phyloP scores from a whole-genome alignment of 129 eudicot genomes.

The Flaveria bidentis region DNA sequence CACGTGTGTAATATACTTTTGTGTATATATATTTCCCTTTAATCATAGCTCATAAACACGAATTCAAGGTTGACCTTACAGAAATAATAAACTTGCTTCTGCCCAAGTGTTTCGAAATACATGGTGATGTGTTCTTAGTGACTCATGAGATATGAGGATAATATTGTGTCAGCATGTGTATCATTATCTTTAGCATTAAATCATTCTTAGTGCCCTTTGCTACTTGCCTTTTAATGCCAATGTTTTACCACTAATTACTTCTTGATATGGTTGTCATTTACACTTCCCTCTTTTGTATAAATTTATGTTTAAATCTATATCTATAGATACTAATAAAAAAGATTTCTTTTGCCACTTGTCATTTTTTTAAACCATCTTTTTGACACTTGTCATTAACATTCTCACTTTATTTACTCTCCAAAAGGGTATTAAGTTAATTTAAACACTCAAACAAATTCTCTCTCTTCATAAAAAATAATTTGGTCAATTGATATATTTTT shows the following conservation, averaged over 20 bases:
- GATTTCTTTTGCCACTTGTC: too few species aligned
- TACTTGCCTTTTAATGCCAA: neutral
- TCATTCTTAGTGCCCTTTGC: neutral
- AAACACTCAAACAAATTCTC: too few species aligned
- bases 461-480: too few species aligned
- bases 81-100: constrained; percentile 6
- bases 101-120: neutral
- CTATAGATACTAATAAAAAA: too few species aligned
- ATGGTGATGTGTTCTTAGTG: neutral
- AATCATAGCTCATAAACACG: neutral
- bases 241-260: neutral
- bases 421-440: too few species aligned
- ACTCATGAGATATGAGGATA: neutral
- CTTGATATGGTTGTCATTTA: neutral
- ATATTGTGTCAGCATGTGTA: constrained; percentile 12
- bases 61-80: neutral
- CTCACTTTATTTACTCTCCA: too few species aligned
- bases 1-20: neutral
- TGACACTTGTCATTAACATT: too few species aligned
- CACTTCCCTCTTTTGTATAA: neutral
- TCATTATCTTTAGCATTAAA: neutral
- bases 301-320: neutral
- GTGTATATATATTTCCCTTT: neutral
- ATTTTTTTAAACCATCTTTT: too few species aligned
- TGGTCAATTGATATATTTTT: too few species aligned